Evolutionary conservation across 352 stramenopile genomes (phyloP).

Genomic region (Detonula confervacea): DNA sequence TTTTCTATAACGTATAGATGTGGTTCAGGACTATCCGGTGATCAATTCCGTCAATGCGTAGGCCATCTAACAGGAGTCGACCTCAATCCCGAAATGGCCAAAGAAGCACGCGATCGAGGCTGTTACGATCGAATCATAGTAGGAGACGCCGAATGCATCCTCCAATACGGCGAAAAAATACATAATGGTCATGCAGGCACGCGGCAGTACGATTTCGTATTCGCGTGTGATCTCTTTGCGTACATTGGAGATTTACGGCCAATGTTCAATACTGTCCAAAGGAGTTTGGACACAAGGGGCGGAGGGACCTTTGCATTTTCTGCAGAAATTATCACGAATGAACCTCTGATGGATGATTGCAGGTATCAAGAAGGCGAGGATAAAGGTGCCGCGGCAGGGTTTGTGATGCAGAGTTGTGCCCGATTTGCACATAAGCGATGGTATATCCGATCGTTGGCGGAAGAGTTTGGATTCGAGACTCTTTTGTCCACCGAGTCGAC

Average conservation of each 20-base stretch:
- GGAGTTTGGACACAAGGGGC: conserved; percentile 27
- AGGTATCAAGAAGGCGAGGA: conserved; percentile 21
- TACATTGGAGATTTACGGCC: conserved; percentile 66
- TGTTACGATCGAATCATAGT: conserved; percentile 65
- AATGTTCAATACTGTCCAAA: conserved; percentile 53
- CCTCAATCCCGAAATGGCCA: conserved; percentile 69
- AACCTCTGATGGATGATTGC: conserved; percentile 13
- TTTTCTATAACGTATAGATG: too few relatives aligned
- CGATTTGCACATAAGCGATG: conserved; percentile 64
- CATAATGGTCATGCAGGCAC: conserved; percentile 19
- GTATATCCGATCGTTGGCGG: conserved; percentile 51
- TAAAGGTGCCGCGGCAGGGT: too few relatives aligned
- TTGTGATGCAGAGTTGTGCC: conserved; percentile 60
- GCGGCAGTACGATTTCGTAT: conserved; percentile 52
- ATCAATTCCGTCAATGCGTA: conserved; percentile 51
- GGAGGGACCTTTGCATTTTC: conserved; percentile 77
- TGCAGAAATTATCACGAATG: conserved; percentile 66
- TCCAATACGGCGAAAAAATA: too few relatives aligned
- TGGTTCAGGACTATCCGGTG: conserved; percentile 35
- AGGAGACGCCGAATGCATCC: conserved; percentile 52
- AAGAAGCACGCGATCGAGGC: conserved; percentile 58
- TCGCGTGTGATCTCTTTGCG: conserved; percentile 74
- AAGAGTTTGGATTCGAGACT: conserved; percentile 46
- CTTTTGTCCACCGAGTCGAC: conserved; percentile 28
- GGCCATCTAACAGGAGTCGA: conserved; percentile 65